These are phyloP conservation scores for Chaetomium cochliodes DNA, from an alignment of 495 filamentous ascomycete genomes.

Conservation along the genomic window DNA sequence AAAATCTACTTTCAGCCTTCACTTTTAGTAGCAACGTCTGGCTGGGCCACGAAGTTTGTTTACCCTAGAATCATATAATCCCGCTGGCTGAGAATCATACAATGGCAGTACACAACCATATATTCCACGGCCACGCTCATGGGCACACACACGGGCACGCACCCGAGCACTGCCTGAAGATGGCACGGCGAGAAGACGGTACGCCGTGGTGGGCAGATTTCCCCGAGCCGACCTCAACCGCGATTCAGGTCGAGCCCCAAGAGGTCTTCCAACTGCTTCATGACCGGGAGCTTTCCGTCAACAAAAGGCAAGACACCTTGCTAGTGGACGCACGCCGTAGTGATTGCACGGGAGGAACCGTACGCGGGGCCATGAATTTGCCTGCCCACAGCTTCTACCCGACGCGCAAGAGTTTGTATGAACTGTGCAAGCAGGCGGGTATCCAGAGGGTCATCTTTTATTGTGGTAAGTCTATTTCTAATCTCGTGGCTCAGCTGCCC, in stretches of 20 bases:
- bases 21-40: too few species aligned
- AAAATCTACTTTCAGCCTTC: too few species aligned
- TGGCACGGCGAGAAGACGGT: slow-evolving; percentile 32
- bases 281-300: slow-evolving; percentile 8
- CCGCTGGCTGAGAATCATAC: background rate
- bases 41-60: background rate
- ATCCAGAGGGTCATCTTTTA: slow-evolving; percentile 50
- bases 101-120: slow-evolving; percentile 22
- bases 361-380: slow-evolving; percentile 43
- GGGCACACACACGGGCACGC: slow-evolving; percentile 5
- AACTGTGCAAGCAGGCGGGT: slow-evolving; percentile 44
- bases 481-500: background rate
- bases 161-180: slow-evolving; percentile 34
- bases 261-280: slow-evolving; percentile 26
- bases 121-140: background rate
- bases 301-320: slow-evolving; percentile 23
- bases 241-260: slow-evolving; percentile 17
- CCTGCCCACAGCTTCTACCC: slow-evolving; percentile 51
- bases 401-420: slow-evolving; percentile 40
- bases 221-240: slow-evolving; percentile 27
- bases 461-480: slow-evolving; percentile 41
- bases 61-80: background rate
- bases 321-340: slow-evolving; percentile 36
- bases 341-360: slow-evolving; percentile 36
- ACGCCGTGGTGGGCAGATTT: slow-evolving; percentile 49